Evolutionary conservation across 345 rosid species (phyloP), one percentile per base, ranked within the genome.

Genomic region (Salix koriyanagi): DNA sequence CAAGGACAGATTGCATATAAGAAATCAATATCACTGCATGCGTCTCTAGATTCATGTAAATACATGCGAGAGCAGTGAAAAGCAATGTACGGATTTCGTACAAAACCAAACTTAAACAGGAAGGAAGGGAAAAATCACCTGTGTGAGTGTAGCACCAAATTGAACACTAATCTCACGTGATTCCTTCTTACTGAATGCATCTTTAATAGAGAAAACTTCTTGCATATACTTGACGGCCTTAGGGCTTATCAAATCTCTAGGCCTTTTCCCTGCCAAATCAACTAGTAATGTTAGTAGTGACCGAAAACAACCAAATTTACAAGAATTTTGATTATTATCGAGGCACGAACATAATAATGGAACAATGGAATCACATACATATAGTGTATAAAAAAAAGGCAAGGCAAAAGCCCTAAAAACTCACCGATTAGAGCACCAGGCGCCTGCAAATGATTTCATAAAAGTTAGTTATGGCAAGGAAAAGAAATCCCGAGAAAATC

Each of bases 361-460:
- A 44, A 62, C 8, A 74, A 10, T 61, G 65, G 65, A 32, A 65
- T 36, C 39, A 16, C 34, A 65, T 65, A 14, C 23, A 34, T 34
- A 34, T 8, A 30, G n/a, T 36, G 7, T 34, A 7, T 30, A 16
- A 2, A 30, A 64, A 64, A 19, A 16, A 52, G 13, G 19, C 19
- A 19, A 69, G 28, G 28, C 19, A 13, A 34, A 2, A 66, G 41
- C 61, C 21, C 67, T 56, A 61, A 14, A 83, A 32, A 83, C 98
- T 93, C 76, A 96, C 99, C 99, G 72, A 92, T 94, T 86, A 96
- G 79, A 71, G 98, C 96, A 64, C 97, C 98, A 52, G 99, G 97
- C 6, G 99, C 98, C 99, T 96, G 93, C 70, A 83, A 37, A 21
- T 62, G 39, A 18, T 62, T 69, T 69, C n/a, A 50, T 46, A 73